A percentile compares a stretch with the other conserved stretches of the same genome.
Conservation (phyloP, 1,284 basidiomycete genomes). For the Neolentinus lepideus region DNA sequence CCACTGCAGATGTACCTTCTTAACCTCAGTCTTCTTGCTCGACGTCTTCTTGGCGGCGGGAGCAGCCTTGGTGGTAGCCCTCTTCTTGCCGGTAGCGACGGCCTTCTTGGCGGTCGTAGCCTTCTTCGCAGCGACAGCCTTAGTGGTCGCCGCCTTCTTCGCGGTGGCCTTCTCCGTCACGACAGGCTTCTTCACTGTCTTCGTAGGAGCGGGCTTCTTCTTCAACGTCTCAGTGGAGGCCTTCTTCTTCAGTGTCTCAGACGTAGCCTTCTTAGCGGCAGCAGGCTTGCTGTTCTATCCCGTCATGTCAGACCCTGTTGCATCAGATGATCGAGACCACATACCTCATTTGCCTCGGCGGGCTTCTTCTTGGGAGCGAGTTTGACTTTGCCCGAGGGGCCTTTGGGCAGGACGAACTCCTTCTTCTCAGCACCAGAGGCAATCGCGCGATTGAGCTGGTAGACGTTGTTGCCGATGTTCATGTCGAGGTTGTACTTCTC, state of each 20-base stretch:
- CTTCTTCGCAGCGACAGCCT: constrained; percentile 25
- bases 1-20: constrained; percentile 23
- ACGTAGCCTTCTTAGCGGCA: constrained; percentile 27
- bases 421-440: constrained; percentile 55
- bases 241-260: constrained; percentile 9
- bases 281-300: constrained; percentile 31
- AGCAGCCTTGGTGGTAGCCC: constrained; percentile 16
- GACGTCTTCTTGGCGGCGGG: constrained; percentile 26
- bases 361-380: constrained; percentile 41
- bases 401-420: constrained; percentile 69
- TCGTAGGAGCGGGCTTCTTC: constrained; percentile 13
- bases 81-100: constrained; percentile 20
- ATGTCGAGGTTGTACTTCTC: constrained; percentile 65
- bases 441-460: constrained; percentile 71
- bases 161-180: constrained; percentile 20
- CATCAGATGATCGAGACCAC: constrained; percentile 9
- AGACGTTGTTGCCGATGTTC: constrained; percentile 40
- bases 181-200: constrained; percentile 11
- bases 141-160: constrained; percentile 17
- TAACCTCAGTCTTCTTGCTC: constrained; percentile 33
- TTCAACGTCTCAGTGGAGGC: constrained; percentile 13
- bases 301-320: constrained; percentile 1
- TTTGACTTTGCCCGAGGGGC: constrained; percentile 68
- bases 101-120: constrained; percentile 24
- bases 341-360: constrained; percentile 51